Conservation (phyloP, 176 grass and related monocot genomes). For the Echinochloa phyllopogon region DNA sequence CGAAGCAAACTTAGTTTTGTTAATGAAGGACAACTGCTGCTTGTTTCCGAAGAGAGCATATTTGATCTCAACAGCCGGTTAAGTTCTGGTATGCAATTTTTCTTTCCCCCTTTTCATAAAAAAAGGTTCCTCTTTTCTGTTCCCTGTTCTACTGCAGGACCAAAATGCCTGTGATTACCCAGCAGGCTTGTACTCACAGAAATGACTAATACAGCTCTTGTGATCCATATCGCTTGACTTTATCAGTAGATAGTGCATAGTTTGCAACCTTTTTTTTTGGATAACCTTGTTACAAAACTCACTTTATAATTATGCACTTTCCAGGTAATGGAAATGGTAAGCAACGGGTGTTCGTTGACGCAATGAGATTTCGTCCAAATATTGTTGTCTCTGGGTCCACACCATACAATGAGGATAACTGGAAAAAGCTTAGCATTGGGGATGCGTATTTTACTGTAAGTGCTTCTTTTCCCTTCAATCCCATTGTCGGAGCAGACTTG, state of each 20-base stretch:
- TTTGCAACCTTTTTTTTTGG: neutral
- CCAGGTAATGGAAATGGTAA: conserved; percentile 45
- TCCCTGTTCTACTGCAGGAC: neutral
- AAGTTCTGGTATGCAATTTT: conserved; percentile 59
- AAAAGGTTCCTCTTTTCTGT: neutral
- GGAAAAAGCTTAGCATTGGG: conserved; percentile 82
- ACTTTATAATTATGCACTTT: conserved; percentile 16
- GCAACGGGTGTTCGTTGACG: conserved; percentile 52
- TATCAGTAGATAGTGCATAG: conserved; percentile 16
- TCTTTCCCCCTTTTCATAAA: neutral
- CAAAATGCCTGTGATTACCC: neutral
- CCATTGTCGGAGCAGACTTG: conserved; percentile 3
- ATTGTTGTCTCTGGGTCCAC: conserved; percentile 78
- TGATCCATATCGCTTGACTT: neutral
- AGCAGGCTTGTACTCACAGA: neutral
- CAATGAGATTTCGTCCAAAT: conserved; percentile 88
- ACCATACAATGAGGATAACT: conserved; percentile 78
- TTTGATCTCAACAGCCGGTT: conserved; percentile 77
- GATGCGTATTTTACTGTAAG: conserved; percentile 80
- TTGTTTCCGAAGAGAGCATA: conserved; percentile 82
- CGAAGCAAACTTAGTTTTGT: conserved; percentile 81
- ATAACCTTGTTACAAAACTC: conserved; percentile 22
- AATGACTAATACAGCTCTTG: neutral
- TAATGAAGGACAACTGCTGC: conserved; percentile 86
- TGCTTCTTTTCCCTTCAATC: conserved; percentile 5